phyloP scores from a whole-genome alignment of 352 stramenopile species.

The Chloridella minuta region DNA sequence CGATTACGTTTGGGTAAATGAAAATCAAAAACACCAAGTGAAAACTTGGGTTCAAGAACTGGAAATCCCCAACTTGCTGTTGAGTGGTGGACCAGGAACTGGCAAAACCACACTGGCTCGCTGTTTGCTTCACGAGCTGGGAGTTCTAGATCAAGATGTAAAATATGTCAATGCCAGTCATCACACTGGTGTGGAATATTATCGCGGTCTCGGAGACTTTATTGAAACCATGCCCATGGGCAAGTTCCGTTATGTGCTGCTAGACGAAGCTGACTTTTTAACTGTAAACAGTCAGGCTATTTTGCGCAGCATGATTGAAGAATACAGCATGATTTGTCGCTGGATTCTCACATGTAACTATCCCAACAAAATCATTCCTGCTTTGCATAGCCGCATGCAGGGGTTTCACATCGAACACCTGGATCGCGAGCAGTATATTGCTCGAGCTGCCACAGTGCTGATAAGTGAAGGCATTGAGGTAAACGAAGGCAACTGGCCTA shows the following conservation, averaged over 20 bases:
- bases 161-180: neutral
- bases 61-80: neutral
- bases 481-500: no score
- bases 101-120: neutral
- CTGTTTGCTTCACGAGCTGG: neutral
- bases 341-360: constrained; percentile 10
- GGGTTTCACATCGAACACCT: no score
- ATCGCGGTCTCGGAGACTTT: neutral
- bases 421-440: no score
- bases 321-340: neutral
- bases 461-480: no score
- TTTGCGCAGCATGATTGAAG: neutral
- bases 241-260: neutral
- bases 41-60: neutral
- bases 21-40: neutral
- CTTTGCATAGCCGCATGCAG: no score
- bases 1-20: neutral
- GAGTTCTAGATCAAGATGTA: neutral
- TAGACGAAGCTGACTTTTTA: neutral
- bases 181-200: neutral
- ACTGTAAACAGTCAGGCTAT: neutral
- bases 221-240: neutral
- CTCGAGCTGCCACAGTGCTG: no score
- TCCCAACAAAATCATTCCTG: no score
- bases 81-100: neutral